These are phyloP conservation scores for Oligophagozyma castellii DNA, from an alignment of 1,139 yeast species.

Conservation along the genomic window DNA sequence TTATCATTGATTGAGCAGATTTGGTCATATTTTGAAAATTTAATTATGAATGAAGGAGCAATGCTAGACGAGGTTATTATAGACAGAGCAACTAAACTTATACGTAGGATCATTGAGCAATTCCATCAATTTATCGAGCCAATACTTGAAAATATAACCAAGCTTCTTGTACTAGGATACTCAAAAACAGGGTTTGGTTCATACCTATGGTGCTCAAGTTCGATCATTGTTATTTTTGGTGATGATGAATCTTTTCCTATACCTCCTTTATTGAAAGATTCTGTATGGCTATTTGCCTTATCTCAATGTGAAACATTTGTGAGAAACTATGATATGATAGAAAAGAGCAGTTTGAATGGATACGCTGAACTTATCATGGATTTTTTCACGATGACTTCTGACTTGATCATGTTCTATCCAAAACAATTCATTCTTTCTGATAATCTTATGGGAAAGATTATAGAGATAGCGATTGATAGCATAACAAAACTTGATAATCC, in stretches of 20 bases:
- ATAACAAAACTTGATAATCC: constrained; percentile 47
- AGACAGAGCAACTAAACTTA: constrained; percentile 59
- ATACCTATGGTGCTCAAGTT: constrained; percentile 83
- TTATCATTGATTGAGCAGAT: constrained; percentile 16
- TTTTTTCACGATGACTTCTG: constrained; percentile 73
- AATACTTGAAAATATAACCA: constrained; percentile 50
- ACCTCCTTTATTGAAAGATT: constrained; percentile 24
- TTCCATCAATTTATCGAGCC: constrained; percentile 42
- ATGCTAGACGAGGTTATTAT: constrained; percentile 24
- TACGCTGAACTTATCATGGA: constrained; percentile 73
- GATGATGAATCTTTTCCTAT: constrained; percentile 35
- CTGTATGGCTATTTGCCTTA: constrained; percentile 39
- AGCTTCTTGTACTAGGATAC: constrained; percentile 54
- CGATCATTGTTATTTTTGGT: constrained; percentile 64
- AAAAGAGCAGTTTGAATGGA: constrained; percentile 28
- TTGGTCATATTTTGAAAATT: constrained; percentile 14
- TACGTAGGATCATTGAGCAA: constrained; percentile 49
- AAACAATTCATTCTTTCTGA: constrained; percentile 42
- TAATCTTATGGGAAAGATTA: constrained; percentile 43
- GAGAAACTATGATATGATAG: constrained; percentile 20
- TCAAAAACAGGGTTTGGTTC: constrained; percentile 61
- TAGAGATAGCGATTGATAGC: constrained; percentile 42
- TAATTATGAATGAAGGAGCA: constrained; percentile 16
- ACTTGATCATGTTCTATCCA: constrained; percentile 70
- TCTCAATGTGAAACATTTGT: constrained; percentile 34